Evolutionary conservation across 1,139 yeast genomes (phyloP), one percentile per base, ranked within the genome.

Genomic region (Zhuliangozyma blackwelliae): DNA sequence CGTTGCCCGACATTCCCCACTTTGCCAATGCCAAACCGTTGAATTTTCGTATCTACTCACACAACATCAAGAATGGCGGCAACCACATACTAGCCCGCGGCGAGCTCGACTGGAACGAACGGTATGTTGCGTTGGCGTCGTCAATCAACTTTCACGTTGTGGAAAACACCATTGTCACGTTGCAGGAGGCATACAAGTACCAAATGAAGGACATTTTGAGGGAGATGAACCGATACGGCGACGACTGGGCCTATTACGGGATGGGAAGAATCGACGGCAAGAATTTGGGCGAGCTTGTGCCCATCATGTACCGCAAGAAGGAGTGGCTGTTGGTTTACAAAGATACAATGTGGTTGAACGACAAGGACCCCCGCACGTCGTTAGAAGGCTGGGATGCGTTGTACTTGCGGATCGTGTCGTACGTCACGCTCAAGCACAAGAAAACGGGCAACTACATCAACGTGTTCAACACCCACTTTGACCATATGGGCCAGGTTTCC

Each of bases 391-490:
- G 82, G 82, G 82, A 77, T 50, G 82, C 82, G 5, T 66, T 64
- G 28, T 65, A 68, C 41, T 57, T 64, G 9, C 58, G 82, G 35
- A 71, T 76, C 21, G 67, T 63, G 23, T 65, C 77, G 5, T 66
- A 62, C 56, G 72, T 61, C 3, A 65, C 70, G n/a, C 57, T 69
- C 36, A 59, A 54, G 47, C 63, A 60, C 39, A 50, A 43, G 29
- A 39, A 40, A 1, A 53, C 64, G 1, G 52, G 49, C 4, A 58
- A 60, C 32, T 50, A 52, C 35, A 40, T 61, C 16, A 75, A 75
- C 43, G 64, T 75, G 22, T 74, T 72, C 55, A 75, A 75, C 51
- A 77, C 83, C 11, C 84, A 78, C 52, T 67, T 77, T 49, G 84
- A 79, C 49, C 80, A 77, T 44, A 50, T 58, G 32, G 84, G 84